Evolutionary conservation across 2,329 filamentous ascomycete genomes (phyloP), one percentile per base, ranked within the genome.

Genomic region (Calcarisporium arbuscula): DNA sequence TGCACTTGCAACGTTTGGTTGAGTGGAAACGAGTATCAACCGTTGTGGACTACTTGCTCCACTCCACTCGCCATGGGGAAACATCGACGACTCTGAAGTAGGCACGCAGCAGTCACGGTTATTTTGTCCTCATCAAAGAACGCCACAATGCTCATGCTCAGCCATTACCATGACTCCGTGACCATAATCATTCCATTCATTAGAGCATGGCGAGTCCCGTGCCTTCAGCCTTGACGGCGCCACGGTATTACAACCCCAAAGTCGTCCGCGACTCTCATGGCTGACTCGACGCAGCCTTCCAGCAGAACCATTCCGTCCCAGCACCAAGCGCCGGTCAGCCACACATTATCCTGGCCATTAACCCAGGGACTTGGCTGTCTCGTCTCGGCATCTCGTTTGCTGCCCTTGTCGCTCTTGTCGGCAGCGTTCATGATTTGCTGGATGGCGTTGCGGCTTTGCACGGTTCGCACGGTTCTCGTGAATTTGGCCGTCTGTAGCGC

Each of bases 301-400:
- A 80, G 51, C 12, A 80, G 44, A 2, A 80, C 73, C 73, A 80
- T 74, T 4, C 75, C 75, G 49, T 80, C 75, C 74, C 74, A 79
- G 44, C 74, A 80, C 76, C 74, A 80, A 0, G 72, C 70, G 6
- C 75, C 75, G 1, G 65, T 61, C 10, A 79, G 46, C 63, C 67
- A 79, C 0, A 80, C 66, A 26, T 66, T 62, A 7, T 64, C 61
- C 32, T 73, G 57, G 0, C 74, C 74, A 38, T 74, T 78, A 7
- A 51, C 60, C 72, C 74, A 78, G 5, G 22, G 14, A 25, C 25
- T 18, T 6, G 18, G 16, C 11, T 12, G 16, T 16, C 12, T 8
- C 18, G 4, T 11, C 20, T 17, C 5, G 4, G 11, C 18, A 5
- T 30, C 33, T 5, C 39, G 33, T 0, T 40, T 34, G 8, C 7